Percentiles rank a stretch among this genome's conserved stretches.
Conservation (phyloP, 2,329 filamentous ascomycete species). For the Trichoderma endophyticum region DNA sequence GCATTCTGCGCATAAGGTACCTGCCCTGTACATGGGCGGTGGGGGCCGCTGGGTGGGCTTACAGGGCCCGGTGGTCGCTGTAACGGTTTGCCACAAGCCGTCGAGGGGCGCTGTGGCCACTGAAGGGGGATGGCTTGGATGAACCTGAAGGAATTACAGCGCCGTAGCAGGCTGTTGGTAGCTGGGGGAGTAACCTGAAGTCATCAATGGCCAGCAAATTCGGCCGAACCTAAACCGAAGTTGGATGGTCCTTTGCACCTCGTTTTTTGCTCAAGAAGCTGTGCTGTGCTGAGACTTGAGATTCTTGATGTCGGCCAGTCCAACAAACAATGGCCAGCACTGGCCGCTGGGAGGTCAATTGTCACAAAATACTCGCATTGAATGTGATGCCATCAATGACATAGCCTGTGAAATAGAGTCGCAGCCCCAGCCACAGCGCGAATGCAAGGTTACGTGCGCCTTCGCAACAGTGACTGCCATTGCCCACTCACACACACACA, state of each 20-base stretch:
- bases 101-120: not conserved
- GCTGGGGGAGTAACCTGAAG: not conserved
- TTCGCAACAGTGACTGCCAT: not conserved
- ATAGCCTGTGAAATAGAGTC: not conserved
- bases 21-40: not conserved
- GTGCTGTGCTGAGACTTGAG: not conserved
- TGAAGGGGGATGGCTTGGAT: not conserved
- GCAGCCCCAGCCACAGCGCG: not conserved
- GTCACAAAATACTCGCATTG: not conserved
- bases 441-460: slow-evolving; percentile 17
- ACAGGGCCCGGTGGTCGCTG: not conserved
- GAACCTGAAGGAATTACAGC: not conserved
- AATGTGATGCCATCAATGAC: not conserved
- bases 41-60: not conserved
- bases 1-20: slow-evolving; percentile 12
- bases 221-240: slow-evolving; percentile 1
- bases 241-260: not conserved
- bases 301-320: not conserved
- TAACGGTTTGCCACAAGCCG: not conserved
- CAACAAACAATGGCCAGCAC: not conserved
- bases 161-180: not conserved
- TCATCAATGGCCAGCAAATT: not conserved
- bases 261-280: not conserved
- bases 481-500: not conserved
- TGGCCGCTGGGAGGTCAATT: not conserved